A percentile compares a stretch with the other conserved stretches of the same genome.
Evolutionary conservation across 73 alveolate species (phyloP).

Genomic region (Durusdinium trenchii): DNA sequence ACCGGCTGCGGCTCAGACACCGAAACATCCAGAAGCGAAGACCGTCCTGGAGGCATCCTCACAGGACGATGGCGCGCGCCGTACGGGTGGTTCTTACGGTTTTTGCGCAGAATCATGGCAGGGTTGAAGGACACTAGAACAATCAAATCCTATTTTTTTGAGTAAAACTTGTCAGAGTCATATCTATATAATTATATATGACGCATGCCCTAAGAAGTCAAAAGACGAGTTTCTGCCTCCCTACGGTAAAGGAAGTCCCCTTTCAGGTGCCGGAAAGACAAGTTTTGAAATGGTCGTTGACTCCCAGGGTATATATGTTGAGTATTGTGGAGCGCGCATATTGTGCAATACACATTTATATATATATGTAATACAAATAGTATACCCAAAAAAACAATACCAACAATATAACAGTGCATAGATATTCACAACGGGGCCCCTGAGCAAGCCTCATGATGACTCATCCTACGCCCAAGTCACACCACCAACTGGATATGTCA

Average conservation of each 20-base stretch:
- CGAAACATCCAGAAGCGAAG: slow-evolving; percentile 66
- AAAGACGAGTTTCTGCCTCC: background rate
- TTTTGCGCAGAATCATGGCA: background rate
- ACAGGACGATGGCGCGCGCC: background rate
- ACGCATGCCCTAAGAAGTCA: background rate
- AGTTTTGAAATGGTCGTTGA: no score
- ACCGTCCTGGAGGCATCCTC: background rate
- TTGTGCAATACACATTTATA: no score
- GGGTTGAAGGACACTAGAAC: background rate
- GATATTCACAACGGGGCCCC: no score
- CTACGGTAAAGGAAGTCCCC: background rate
- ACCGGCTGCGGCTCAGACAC: background rate
- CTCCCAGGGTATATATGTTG: no score
- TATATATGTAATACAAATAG: no score
- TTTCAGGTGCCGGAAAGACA: no score
- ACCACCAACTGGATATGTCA: no score
- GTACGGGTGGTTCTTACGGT: background rate
- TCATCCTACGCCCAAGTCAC: no score
- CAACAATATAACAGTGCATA: no score
- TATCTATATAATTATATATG: background rate
- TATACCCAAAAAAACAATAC: no score
- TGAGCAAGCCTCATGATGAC: no score
- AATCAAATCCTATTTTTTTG: background rate
- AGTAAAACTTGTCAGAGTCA: background rate
- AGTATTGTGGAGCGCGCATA: no score